A percentile compares a stretch with the other conserved stretches of the same genome.
phyloP scores from a whole-genome alignment of 345 rosid species.

The Gossypium stocksii region DNA sequence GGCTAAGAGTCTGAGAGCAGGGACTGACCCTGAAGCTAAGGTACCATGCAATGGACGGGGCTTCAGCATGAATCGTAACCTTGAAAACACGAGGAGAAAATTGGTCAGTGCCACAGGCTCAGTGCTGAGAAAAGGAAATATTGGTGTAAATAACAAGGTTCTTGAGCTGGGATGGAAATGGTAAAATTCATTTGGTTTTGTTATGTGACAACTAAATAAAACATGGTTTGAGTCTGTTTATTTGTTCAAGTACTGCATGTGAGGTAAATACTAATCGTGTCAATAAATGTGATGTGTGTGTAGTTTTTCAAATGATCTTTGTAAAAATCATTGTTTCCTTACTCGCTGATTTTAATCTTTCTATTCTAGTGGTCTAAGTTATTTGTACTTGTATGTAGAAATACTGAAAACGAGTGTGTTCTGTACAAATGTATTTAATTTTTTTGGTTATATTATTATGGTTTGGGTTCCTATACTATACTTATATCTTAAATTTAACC shows the following conservation, averaged over 20 bases:
- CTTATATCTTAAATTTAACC: too few species aligned
- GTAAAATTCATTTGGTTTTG: constrained; percentile 18
- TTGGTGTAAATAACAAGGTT: constrained; percentile 14
- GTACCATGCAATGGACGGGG: not conserved
- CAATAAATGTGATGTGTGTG: not conserved
- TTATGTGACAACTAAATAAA: not conserved
- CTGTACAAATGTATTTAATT: too few species aligned
- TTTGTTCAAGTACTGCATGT: not conserved
- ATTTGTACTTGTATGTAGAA: too few species aligned
- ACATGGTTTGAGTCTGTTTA: constrained; percentile 5
- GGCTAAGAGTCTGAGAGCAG: constrained; percentile 43
- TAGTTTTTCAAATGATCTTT: not conserved
- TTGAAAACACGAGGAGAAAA: constrained; percentile 15
- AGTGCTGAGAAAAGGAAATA: constrained; percentile 7
- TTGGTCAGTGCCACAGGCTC: constrained; percentile 7
- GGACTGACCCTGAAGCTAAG: constrained; percentile 22
- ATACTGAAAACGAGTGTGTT: too few species aligned
- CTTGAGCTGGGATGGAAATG: constrained; percentile 41
- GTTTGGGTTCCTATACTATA: too few species aligned
- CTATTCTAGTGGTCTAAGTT: not conserved
- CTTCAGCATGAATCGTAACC: not conserved
- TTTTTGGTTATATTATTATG: too few species aligned
- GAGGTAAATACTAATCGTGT: not conserved
- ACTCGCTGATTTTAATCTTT: too few species aligned
- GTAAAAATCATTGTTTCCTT: not conserved